Conservation (phyloP, 1,139 yeast genomes). For the Nadsonia commutata region DNA sequence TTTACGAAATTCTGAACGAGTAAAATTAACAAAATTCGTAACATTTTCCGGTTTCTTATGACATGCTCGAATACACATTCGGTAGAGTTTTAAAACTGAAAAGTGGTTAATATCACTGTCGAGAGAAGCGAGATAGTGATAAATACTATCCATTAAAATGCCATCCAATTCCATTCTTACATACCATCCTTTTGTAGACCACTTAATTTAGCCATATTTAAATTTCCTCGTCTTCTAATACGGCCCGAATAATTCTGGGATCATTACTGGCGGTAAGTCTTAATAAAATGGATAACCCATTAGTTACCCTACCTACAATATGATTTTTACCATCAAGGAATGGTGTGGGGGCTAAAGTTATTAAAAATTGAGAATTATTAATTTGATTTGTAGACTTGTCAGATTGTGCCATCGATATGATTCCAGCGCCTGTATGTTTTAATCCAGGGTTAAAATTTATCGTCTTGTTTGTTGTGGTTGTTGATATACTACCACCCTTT, state of each 20-base stretch:
- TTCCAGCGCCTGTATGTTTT: conserved; percentile 38
- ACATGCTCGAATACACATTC: conserved; percentile 23
- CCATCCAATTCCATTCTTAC: too few species aligned
- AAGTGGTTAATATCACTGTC: too few species aligned
- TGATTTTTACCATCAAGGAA: conserved; percentile 35
- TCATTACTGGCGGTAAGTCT: conserved; percentile 36
- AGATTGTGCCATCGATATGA: conserved; percentile 33
- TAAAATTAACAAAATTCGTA: conserved; percentile 20
- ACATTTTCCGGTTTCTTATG: conserved; percentile 22
- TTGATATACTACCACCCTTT: conserved; percentile 15
- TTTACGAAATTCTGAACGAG: conserved; percentile 50
- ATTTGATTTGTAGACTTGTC: conserved; percentile 21
- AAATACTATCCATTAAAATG: too few species aligned
- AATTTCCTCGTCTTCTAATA: not conserved
- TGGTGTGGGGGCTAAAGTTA: conserved; percentile 34
- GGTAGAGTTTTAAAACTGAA: conserved; percentile 23
- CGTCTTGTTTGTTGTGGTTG: too few species aligned
- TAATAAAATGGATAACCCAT: conserved; percentile 37
- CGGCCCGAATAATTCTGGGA: not conserved
- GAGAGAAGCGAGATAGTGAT: too few species aligned
- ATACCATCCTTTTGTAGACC: conserved; percentile 21
- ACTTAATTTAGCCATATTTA: conserved; percentile 12
- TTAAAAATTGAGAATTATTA: conserved; percentile 33
- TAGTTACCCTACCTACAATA: conserved; percentile 47
- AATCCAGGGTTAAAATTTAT: conserved; percentile 37